phyloP scores from a whole-genome alignment of 208 protist species.

The Novymonas esmeraldas region DNA sequence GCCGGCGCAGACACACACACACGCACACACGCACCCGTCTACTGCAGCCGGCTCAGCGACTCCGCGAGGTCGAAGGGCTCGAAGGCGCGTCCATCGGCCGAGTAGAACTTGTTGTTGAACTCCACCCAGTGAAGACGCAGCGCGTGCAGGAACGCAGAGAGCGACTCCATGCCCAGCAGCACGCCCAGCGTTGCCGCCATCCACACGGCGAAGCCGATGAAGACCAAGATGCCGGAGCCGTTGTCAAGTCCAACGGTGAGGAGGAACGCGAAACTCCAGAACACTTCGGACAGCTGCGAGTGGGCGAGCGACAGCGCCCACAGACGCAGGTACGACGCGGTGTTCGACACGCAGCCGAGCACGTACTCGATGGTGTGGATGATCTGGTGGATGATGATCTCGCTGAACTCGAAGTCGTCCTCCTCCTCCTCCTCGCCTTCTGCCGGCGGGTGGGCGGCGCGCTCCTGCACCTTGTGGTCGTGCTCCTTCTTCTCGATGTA shows the following conservation, averaged over 20 bases:
- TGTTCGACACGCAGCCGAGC: conserved; percentile 99
- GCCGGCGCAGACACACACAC: background rate
- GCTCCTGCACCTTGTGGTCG: conserved; percentile 41
- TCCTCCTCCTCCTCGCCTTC: conserved; percentile 41
- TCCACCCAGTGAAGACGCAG: conserved; percentile 98
- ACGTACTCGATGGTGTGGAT: conserved; percentile 99
- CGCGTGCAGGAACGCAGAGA: conserved; percentile 99
- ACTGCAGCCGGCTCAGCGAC: conserved; percentile 48
- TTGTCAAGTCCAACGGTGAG: conserved; percentile 55
- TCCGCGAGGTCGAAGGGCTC: conserved; percentile 87
- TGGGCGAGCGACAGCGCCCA: conserved; percentile 99
- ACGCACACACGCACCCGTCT: background rate
- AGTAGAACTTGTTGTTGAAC: conserved; percentile 98
- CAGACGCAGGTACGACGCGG: conserved; percentile 99
- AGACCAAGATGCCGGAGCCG: conserved; percentile 64
- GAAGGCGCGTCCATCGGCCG: conserved; percentile 93
- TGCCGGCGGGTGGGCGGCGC: background rate
- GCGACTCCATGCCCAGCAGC: conserved; percentile 98
- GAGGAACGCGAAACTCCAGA: conserved; percentile 82
- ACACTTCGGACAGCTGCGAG: conserved; percentile 95
- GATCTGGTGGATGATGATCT: conserved; percentile 97
- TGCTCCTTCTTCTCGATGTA: conserved; percentile 93
- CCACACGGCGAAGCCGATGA: conserved; percentile 93
- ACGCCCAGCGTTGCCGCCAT: conserved; percentile 95
- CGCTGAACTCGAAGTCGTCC: conserved; percentile 88